These are phyloP conservation scores for Globisporangium camurandrum DNA, from an alignment of 352 stramenopile species.

Conservation along the genomic window DNA sequence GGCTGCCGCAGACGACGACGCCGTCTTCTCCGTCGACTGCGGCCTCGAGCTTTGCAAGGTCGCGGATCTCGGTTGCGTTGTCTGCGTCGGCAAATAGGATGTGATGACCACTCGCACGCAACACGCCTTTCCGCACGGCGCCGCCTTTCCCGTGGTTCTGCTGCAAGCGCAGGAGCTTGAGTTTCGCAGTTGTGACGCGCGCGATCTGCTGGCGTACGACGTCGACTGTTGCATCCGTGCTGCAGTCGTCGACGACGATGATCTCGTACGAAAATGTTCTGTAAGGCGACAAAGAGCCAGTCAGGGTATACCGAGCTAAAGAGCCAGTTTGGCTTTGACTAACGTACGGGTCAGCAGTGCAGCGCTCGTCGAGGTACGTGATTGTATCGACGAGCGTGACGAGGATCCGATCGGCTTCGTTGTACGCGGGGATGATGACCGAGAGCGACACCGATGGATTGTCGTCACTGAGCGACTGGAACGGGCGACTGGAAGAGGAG, in stretches of 20 bases:
- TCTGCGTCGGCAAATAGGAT: slow-evolving; percentile 91
- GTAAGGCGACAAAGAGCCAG: too few relatives aligned
- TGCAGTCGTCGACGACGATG: slow-evolving; percentile 92
- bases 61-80: slow-evolving; percentile 88
- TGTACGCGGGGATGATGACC: slow-evolving; percentile 93
- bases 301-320: too few relatives aligned
- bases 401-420: slow-evolving; percentile 90
- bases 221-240: slow-evolving; percentile 69
- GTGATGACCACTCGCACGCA: slow-evolving; percentile 69
- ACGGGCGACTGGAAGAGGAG: slow-evolving; percentile 26
- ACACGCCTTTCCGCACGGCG: slow-evolving; percentile 83
- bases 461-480: slow-evolving; percentile 58
- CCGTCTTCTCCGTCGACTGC: slow-evolving; percentile 43
- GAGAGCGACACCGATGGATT: slow-evolving; percentile 57
- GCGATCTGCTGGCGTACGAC: slow-evolving; percentile 55
- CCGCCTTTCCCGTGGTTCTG: slow-evolving; percentile 91
- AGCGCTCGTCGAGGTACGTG: slow-evolving; percentile 76
- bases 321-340: too few relatives aligned
- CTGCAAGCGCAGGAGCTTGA: slow-evolving; percentile 75
- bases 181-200: slow-evolving; percentile 29
- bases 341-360: slow-evolving; percentile 26
- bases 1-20: slow-evolving; percentile 86
- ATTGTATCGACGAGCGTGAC: slow-evolving; percentile 88
- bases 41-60: slow-evolving; percentile 75
- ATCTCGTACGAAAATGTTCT: slow-evolving; percentile 79